These are phyloP conservation scores for Amauroascus niger DNA, from an alignment of 2,329 filamentous ascomycete genomes.

Conservation along the genomic window DNA sequence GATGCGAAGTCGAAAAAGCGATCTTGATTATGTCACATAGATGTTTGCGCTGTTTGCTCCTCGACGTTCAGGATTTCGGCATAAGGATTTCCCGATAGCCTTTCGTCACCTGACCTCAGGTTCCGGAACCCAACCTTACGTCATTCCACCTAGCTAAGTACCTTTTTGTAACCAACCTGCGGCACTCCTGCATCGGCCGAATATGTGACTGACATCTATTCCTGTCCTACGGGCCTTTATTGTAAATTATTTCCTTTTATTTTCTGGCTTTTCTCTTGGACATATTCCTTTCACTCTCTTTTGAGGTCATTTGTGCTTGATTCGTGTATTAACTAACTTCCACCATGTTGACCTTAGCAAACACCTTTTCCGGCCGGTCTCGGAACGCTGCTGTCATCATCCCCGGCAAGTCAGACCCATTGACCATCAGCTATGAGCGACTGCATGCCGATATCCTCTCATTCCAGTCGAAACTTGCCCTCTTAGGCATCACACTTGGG, in stretches of 20 bases:
- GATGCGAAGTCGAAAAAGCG: background rate
- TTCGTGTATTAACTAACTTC: background rate
- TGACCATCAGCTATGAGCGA: conserved; percentile 60
- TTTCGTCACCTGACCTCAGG: no score
- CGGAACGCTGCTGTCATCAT: conserved; percentile 59
- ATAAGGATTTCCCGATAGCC: background rate
- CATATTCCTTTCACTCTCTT: background rate
- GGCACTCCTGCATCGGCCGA: background rate
- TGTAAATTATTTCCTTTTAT: conserved; percentile 1
- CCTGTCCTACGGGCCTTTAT: background rate
- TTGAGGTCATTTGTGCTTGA: background rate
- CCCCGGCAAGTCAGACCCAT: conserved; percentile 51
- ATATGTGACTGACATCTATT: background rate
- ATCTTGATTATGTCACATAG: background rate
- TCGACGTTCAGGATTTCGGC: background rate
- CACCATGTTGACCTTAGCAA: conserved; percentile 49
- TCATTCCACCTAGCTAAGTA: conserved; percentile 7
- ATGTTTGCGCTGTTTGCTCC: conserved; percentile 7
- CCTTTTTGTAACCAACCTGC: background rate
- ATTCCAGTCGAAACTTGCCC: conserved; percentile 70
- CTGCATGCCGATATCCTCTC: conserved; percentile 55
- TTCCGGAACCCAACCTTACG: no score
- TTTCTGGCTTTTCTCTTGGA: background rate
- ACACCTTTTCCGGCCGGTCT: conserved; percentile 46
- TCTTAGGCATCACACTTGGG: conserved; percentile 58